phyloP scores from a whole-genome alignment of 169 alveolate species.

The Plasmodium relictum region DNA sequence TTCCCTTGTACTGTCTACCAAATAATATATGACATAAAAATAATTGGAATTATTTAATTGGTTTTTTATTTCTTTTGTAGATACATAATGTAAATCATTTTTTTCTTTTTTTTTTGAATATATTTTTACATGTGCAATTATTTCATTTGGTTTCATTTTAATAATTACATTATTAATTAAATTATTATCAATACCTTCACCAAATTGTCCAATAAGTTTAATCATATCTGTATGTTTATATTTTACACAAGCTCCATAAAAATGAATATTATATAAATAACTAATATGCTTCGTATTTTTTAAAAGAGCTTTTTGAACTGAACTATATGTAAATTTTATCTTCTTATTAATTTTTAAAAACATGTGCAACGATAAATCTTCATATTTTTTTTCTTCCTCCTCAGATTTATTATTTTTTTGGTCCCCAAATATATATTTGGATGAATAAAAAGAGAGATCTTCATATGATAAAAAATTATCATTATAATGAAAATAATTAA shows the following conservation, averaged over 20 bases:
- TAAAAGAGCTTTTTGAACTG: constrained; percentile 25
- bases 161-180: constrained; percentile 37
- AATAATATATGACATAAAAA: constrained; percentile 37
- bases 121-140: constrained; percentile 50
- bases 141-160: constrained; percentile 41
- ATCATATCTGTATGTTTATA: constrained; percentile 38
- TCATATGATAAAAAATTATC: constrained; percentile 10
- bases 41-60: constrained; percentile 19
- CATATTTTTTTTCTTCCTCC: constrained; percentile 62
- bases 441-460: constrained; percentile 10
- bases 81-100: constrained; percentile 9
- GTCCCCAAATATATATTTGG: constrained; percentile 52
- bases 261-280: constrained; percentile 21
- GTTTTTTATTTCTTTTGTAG: constrained; percentile 27
- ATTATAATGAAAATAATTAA: constrained; percentile 19
- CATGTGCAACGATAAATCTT: constrained; percentile 67
- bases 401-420: not conserved
- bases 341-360: constrained; percentile 32
- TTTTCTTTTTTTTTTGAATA: constrained; percentile 23
- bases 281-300: constrained; percentile 33
- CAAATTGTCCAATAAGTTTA: constrained; percentile 50
- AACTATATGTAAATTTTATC: constrained; percentile 28
- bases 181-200: constrained; percentile 57
- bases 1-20: constrained; percentile 49
- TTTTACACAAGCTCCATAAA: constrained; percentile 69